Evolutionary conservation across 352 stramenopile species (phyloP), one percentile per base, ranked within the genome.

Genomic region (Elongisporangium anandrum): DNA sequence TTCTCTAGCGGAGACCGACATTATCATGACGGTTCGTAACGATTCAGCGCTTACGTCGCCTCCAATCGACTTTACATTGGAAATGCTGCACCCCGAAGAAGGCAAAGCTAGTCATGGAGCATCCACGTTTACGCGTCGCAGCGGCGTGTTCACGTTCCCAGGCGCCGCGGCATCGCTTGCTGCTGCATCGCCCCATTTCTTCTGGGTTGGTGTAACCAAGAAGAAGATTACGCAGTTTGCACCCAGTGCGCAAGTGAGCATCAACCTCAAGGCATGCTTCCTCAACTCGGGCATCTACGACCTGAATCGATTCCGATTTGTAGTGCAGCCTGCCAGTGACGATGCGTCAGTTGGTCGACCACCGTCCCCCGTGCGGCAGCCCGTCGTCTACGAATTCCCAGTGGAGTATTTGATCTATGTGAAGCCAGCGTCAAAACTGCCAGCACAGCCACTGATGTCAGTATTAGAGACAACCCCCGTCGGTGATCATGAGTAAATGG

Each of bases 391-490:
- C 48, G 72, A 86, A 61, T 85, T 92, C 45, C 77, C 82, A 34
- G 71, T 87, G n/a, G 77, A 92, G 52, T 87, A 92, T 65, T 69
- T 94, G 2, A 73, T 94, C 23, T 84, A 87, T 54, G 79, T 91
- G 22, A 84, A 77, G 48, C 61, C 67, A 34, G 29, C 9, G 5
- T 41, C 29, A 8, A 41, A 41, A 8, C 29, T 41, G 29, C 29
- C 29, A 41, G 9, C 29, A 41, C 29, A 41, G 9, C 5, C 9
- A 15, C 29, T 8, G 13, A 13, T 41, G 29, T 8, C 29, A 41
- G 29, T 41, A 15, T 15, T 41, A 41, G 9, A 41, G 29, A 8
- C 29, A 13, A 13, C 13, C 29, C 4, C 29, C 29, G 29, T 41
- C 9, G 9, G 9, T 15, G 29, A 41, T 41, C 9, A 41, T 8